Evolutionary conservation across 2,329 filamentous ascomycete species (phyloP), one percentile per base, ranked within the genome.

Genomic region (Penicillium sp.): DNA sequence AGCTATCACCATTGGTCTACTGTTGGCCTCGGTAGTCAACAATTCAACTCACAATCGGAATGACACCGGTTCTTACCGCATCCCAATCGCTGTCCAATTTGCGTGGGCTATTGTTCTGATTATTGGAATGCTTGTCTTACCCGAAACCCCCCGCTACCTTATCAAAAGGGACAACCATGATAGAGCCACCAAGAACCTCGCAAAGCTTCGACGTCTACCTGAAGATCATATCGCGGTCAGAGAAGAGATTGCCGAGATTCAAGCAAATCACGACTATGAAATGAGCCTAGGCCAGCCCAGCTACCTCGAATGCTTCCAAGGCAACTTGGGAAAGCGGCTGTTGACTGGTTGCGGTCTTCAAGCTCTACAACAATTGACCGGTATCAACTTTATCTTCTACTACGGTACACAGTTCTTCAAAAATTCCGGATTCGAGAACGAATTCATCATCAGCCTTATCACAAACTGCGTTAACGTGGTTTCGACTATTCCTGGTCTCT

Each of bases 251-350:
- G 81, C 88, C 35, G 90, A 95, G 78, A 90, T 96, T 63, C 82
- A 93, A 59, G 91, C 90, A 77, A 95, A 94, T 79, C 85, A 93
- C 74, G 88, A 90, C 75, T 91, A 91, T 72, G 91, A 96, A 80
- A 17, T 17, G 25, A 30, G 66, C 36, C 56, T 75, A 7, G 75
- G 74, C 45, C 68, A 64, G 4, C 68, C 73, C 5, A 66, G 65
- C 17, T 77, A 74, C 52, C 46, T 72, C 8, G 73, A 75, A 37
- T 73, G 71, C 47, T 56, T 77, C 41, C 68, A 64, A 26, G 68
- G 68, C 0, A 66, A 66, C 0, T 61, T 77, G 46, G 67, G 70
- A 19, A 77, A 71, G 62, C 71, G 75, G 14, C 64, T 76, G 11
- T 60, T 71, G 8, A 76, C 75, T 12, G 75, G 75, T 2, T 75